These are phyloP conservation scores for Silene noctiflora DNA, from an alignment of 179 eudicot genomes.

Conservation along the genomic window DNA sequence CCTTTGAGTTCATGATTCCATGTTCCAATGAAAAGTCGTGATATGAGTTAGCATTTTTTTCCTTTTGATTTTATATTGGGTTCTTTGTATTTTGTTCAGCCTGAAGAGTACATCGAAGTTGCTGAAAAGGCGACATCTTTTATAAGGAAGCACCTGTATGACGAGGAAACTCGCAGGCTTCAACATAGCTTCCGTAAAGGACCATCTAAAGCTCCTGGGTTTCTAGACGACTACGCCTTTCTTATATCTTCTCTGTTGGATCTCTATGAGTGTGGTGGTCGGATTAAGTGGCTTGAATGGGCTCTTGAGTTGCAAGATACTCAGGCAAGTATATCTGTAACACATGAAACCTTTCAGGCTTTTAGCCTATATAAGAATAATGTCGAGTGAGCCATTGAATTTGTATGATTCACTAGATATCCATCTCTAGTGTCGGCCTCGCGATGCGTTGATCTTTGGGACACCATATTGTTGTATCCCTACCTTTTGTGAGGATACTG, in stretches of 20 bases:
- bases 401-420: too few relatives aligned
- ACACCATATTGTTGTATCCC: too few relatives aligned
- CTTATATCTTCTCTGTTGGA: conserved; percentile 76
- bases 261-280: conserved; percentile 75
- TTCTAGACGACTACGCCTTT: conserved; percentile 88
- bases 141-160: conserved; percentile 54
- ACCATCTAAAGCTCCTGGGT: conserved; percentile 91
- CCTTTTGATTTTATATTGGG: not conserved
- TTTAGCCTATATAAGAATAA: not conserved
- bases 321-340: conserved; percentile 45
- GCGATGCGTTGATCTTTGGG: too few relatives aligned
- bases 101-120: conserved; percentile 66
- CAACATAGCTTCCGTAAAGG: conserved; percentile 93
- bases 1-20: not conserved
- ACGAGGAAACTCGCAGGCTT: conserved; percentile 50
- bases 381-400: not conserved
- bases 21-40: not conserved
- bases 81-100: conserved; percentile 32
- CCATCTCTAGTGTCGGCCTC: too few relatives aligned
- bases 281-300: conserved; percentile 69
- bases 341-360: not conserved
- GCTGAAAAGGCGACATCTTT: conserved; percentile 80
- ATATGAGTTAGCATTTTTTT: not conserved
- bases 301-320: conserved; percentile 74
- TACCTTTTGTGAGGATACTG: too few relatives aligned